A percentile compares a stretch with the other conserved stretches of the same genome.
These are phyloP conservation scores for Labyrinthula sp. DNA, from an alignment of 352 stramenopile species.

Conservation along the genomic window DNA sequence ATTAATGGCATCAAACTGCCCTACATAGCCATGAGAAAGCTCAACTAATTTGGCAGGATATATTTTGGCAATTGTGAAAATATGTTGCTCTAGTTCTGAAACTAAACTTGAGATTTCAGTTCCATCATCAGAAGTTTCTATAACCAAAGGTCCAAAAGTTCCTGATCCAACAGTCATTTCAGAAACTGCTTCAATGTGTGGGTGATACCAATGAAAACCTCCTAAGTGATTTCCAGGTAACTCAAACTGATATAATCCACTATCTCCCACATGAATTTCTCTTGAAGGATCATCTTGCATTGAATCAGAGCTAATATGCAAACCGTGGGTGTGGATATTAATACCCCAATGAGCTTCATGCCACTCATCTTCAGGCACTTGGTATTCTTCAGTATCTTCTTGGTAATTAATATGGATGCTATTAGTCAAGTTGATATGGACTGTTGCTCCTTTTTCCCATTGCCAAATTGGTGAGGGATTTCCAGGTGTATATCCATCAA, in stretches of 20 bases:
- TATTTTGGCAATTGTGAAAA: no score
- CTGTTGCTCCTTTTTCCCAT: no score
- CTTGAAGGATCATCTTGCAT: constrained; percentile 13
- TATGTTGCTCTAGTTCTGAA: constrained; percentile 5
- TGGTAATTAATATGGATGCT: no score
- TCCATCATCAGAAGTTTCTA: constrained; percentile 20
- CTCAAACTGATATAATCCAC: constrained; percentile 10
- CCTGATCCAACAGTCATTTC: constrained; percentile 7
- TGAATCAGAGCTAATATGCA: constrained; percentile 13
- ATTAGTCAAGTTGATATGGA: no score
- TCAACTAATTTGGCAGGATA: no score
- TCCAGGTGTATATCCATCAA: no score
- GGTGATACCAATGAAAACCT: constrained; percentile 28
- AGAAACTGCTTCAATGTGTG: constrained; percentile 15
- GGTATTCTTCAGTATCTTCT: no score
- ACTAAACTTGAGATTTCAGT: constrained; percentile 12
- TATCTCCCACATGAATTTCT: neutral
- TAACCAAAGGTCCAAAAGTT: constrained; percentile 14
- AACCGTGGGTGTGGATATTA: constrained; percentile 28
- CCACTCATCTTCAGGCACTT: no score
- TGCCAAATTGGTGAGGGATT: no score
- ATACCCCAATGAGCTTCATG: no score
- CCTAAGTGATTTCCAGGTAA: constrained; percentile 17
- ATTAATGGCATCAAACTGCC: no score
- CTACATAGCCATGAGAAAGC: no score